Evolutionary conservation across 345 rosid genomes (phyloP).

Genomic region (Tarenaya hassleriana): DNA sequence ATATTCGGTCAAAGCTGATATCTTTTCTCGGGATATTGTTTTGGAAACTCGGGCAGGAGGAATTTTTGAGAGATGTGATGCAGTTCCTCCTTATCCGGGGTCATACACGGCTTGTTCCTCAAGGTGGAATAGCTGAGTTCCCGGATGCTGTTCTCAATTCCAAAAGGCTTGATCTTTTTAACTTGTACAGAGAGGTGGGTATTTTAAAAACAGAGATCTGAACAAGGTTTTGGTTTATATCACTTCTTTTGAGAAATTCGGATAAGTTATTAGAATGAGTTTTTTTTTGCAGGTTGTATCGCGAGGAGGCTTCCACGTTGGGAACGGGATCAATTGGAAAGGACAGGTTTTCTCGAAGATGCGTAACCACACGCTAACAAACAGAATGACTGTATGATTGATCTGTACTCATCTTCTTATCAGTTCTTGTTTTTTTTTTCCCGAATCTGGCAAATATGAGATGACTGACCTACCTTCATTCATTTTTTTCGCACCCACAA

Average conservation of each 20-base stretch:
- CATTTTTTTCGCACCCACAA: no score
- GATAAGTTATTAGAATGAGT: constrained; percentile 16
- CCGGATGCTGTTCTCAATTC: constrained; percentile 97
- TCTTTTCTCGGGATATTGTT: no score
- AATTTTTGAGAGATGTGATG: constrained; percentile 94
- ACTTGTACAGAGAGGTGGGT: constrained; percentile 92
- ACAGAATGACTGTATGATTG: constrained; percentile 86
- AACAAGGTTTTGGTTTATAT: no score
- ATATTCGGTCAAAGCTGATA: no score
- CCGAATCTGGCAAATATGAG: no score
- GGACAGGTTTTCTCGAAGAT: constrained; percentile 99
- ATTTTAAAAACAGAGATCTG: constrained; percentile 1
- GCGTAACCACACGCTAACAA: constrained; percentile 95
- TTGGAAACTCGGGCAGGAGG: constrained; percentile 54
- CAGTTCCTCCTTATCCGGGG: constrained; percentile 91
- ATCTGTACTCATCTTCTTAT: constrained; percentile 1
- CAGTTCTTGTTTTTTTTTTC: no score
- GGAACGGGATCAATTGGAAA: constrained; percentile 99
- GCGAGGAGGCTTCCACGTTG: constrained; percentile 97
- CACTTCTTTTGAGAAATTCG: constrained; percentile 1
- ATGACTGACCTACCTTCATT: no score
- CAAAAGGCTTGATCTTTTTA: constrained; percentile 92
- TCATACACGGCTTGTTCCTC: constrained; percentile 94
- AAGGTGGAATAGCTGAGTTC: constrained; percentile 85
- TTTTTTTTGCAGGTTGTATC: constrained; percentile 89